A percentile compares a stretch with the other conserved stretches of the same genome.
Evolutionary conservation across 208 protist species (phyloP).

Genomic region (Trypanosoma lewisi): DNA sequence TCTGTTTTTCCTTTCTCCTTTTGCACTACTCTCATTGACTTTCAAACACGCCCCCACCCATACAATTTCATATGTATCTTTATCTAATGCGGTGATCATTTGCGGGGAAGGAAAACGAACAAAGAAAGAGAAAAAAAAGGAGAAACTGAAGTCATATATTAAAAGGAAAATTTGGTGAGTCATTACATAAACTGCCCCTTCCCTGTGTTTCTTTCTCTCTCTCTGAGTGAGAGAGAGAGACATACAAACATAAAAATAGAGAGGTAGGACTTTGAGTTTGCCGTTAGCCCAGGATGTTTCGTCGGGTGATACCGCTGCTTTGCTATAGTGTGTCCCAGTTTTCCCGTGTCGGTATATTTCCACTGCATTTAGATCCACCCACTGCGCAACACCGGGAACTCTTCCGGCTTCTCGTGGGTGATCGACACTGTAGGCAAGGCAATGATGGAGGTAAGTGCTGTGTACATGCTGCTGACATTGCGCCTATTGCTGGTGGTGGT

Average conservation of each 20-base stretch:
- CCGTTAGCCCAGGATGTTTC: constrained; percentile 23
- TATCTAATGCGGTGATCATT: background rate
- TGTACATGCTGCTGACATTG: background rate
- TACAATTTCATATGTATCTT: constrained; percentile 10
- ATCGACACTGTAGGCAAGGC: background rate
- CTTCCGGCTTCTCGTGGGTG: constrained; percentile 77
- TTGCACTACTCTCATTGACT: background rate
- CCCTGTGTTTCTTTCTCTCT: no score
- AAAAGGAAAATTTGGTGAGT: background rate
- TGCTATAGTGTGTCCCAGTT: constrained; percentile 39
- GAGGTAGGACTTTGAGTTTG: background rate
- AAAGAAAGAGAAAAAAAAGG: constrained; percentile 6
- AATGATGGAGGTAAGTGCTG: background rate
- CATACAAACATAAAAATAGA: background rate
- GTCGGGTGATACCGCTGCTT: constrained; percentile 10
- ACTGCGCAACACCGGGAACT: constrained; percentile 81
- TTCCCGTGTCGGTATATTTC: constrained; percentile 79
- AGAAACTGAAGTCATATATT: background rate
- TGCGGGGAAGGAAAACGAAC: background rate
- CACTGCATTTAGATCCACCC: constrained; percentile 85
- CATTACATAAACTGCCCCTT: no score
- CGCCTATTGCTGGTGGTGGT: background rate
- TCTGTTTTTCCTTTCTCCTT: background rate
- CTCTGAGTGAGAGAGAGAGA: background rate
- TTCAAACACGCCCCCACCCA: background rate